Percentiles rank a stretch among this genome's conserved stretches.
These are phyloP conservation scores for Fusarium robinianum DNA, from an alignment of 2,329 filamentous ascomycete species.

Conservation along the genomic window DNA sequence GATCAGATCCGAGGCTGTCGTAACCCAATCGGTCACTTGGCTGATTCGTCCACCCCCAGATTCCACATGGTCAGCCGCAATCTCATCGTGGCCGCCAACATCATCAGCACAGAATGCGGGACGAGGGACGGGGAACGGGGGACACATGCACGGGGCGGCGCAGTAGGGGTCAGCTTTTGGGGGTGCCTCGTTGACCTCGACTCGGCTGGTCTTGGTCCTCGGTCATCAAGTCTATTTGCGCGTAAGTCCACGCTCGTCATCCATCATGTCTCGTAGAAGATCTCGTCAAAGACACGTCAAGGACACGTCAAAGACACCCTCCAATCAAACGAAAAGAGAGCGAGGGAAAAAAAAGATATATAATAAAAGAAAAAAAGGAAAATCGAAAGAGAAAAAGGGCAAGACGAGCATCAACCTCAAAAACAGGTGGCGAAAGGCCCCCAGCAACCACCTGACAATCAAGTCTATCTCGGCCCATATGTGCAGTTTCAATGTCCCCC, in stretches of 20 bases:
- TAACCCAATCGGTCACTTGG: background rate
- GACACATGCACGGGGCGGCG: conserved; percentile 1
- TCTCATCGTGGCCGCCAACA: no score
- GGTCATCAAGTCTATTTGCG: conserved; percentile 37
- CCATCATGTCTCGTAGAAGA: background rate
- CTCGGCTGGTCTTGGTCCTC: conserved; percentile 33
- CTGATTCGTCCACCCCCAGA: background rate
- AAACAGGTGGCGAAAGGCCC: conserved; percentile 21
- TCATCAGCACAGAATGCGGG: no score
- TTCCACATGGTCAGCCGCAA: background rate
- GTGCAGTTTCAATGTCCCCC: conserved; percentile 19
- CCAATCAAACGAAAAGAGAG: background rate
- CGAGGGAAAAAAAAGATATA: conserved; percentile 20
- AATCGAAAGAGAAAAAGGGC: conserved; percentile 14
- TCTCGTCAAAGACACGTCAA: background rate
- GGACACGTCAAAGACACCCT: background rate
- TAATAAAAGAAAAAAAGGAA: conserved; percentile 19
- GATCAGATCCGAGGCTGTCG: conserved; percentile 3
- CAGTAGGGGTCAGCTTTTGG: conserved; percentile 12
- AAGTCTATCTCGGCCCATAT: conserved; percentile 31
- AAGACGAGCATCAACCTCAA: conserved; percentile 20
- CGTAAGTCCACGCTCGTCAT: conserved; percentile 13
- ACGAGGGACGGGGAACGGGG: no score
- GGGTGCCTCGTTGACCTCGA: conserved; percentile 34
- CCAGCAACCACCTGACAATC: conserved; percentile 21